These are phyloP conservation scores for Aspergillus neotritici DNA, from an alignment of 2,329 filamentous ascomycete genomes.

Conservation along the genomic window DNA sequence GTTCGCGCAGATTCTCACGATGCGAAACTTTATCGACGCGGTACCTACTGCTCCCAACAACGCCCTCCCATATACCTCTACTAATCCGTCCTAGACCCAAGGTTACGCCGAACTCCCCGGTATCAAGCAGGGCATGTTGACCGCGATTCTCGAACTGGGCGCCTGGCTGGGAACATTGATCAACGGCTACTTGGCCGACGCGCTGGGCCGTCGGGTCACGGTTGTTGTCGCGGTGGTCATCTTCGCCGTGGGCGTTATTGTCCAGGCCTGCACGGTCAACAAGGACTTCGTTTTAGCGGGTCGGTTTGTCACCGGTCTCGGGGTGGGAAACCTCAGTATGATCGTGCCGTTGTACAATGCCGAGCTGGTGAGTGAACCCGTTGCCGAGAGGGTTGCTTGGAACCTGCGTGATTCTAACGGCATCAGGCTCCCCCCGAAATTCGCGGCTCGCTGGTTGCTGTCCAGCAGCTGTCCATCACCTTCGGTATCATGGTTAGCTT, in stretches of 20 bases:
- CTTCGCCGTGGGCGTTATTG: constrained; percentile 35
- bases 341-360: constrained; percentile 39
- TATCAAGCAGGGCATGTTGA: constrained; percentile 28
- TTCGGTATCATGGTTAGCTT: constrained; percentile 42
- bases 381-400: not conserved
- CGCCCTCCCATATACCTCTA: not conserved
- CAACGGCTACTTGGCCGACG: constrained; percentile 35
- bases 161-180: constrained; percentile 35
- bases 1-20: constrained; percentile 62
- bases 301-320: constrained; percentile 39
- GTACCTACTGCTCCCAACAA: constrained; percentile 35
- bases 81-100: constrained; percentile 16
- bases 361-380: constrained; percentile 21
- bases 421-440: constrained; percentile 36
- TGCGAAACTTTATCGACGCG: constrained; percentile 43
- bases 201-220: constrained; percentile 30
- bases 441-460: constrained; percentile 37
- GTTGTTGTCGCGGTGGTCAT: constrained; percentile 30
- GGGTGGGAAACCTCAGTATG: constrained; percentile 39
- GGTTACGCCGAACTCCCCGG: constrained; percentile 23
- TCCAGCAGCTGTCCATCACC: constrained; percentile 41
- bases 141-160: constrained; percentile 39
- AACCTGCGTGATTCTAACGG: constrained; percentile 1
- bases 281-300: constrained; percentile 33
- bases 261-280: constrained; percentile 31